phyloP scores from a whole-genome alignment of 768 basidiomycete species.

The Tulasnella calospora region DNA sequence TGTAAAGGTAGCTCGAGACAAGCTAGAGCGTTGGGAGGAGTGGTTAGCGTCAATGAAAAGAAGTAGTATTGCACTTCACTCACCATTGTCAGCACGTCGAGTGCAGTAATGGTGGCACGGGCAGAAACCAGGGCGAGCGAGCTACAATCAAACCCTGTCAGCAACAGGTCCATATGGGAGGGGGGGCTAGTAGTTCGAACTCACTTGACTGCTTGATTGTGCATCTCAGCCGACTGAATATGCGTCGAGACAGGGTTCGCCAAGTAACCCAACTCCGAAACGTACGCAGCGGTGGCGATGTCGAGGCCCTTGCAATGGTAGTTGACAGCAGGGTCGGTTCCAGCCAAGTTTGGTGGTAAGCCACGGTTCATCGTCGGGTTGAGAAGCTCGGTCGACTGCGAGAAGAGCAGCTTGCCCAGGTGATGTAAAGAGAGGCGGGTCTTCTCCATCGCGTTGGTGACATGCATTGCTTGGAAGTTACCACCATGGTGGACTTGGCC shows the following conservation, averaged over 20 bases:
- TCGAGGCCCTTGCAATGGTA: conserved; percentile 83
- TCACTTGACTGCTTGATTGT: conserved; percentile 87
- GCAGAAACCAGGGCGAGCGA: conserved; percentile 81
- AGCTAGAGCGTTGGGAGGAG: conserved; percentile 34
- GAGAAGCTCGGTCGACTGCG: conserved; percentile 64
- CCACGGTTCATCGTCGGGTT: conserved; percentile 83
- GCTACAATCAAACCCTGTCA: conserved; percentile 39
- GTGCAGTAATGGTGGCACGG: conserved; percentile 69
- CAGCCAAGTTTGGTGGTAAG: conserved; percentile 71
- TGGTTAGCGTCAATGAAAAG: too few relatives aligned
- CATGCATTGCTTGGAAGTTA: conserved; percentile 84
- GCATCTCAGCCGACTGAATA: conserved; percentile 85
- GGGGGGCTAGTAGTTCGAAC: conserved; percentile 33
- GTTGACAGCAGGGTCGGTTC: conserved; percentile 73
- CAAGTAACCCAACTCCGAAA: conserved; percentile 73
- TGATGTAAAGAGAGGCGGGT: conserved; percentile 68
- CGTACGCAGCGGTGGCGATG: conserved; percentile 77
- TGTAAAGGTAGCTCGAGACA: conserved; percentile 69
- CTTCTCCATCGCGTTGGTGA: conserved; percentile 85
- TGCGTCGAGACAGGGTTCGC: conserved; percentile 81
- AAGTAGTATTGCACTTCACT: neutral
- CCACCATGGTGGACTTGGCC: conserved; percentile 73
- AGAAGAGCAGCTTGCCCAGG: conserved; percentile 63
- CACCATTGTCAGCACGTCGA: conserved; percentile 67
- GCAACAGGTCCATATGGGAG: neutral